phyloP scores from a whole-genome alignment of 176 grass and related monocot genomes.

The Zizania latifolia region DNA sequence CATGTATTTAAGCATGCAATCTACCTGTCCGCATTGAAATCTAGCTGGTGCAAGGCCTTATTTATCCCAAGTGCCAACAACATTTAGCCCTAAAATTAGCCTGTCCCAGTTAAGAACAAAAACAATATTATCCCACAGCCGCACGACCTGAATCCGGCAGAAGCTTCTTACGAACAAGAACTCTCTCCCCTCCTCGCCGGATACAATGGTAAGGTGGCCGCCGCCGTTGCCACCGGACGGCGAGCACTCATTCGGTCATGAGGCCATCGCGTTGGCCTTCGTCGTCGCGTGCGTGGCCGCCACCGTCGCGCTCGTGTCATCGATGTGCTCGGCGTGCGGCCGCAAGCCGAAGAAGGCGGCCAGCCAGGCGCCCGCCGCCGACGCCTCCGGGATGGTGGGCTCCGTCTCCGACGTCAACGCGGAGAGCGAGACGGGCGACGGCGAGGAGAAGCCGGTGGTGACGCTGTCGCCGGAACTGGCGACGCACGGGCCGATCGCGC shows the following conservation, averaged over 20 bases:
- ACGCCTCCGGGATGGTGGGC: background rate
- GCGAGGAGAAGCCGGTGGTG: constrained; percentile 28
- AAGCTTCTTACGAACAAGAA: no score
- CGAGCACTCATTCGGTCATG: constrained; percentile 14
- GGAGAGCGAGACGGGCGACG: background rate
- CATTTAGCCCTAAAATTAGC: constrained; percentile 43
- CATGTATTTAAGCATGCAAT: background rate
- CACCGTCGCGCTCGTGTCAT: constrained; percentile 41
- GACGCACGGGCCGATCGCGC: constrained; percentile 61
- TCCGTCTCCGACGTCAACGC: background rate
- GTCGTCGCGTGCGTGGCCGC: constrained; percentile 48
- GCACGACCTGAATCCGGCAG: constrained; percentile 21
- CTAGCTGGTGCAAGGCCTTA: constrained; percentile 2
- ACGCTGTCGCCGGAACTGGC: constrained; percentile 46
- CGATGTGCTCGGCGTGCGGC: constrained; percentile 76
- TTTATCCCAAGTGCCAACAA: background rate
- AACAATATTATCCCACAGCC: constrained; percentile 29
- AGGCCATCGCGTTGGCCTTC: constrained; percentile 38
- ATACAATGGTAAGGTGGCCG: constrained; percentile 55
- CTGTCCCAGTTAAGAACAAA: constrained; percentile 33
- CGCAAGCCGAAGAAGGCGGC: constrained; percentile 55
- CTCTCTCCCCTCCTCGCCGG: constrained; percentile 13
- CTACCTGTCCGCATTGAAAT: background rate
- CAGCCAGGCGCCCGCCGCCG: background rate
- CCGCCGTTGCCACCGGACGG: constrained; percentile 18